These are phyloP conservation scores for Talaromyces pinophilus DNA, from an alignment of 2,329 filamentous ascomycete species.

Conservation along the genomic window DNA sequence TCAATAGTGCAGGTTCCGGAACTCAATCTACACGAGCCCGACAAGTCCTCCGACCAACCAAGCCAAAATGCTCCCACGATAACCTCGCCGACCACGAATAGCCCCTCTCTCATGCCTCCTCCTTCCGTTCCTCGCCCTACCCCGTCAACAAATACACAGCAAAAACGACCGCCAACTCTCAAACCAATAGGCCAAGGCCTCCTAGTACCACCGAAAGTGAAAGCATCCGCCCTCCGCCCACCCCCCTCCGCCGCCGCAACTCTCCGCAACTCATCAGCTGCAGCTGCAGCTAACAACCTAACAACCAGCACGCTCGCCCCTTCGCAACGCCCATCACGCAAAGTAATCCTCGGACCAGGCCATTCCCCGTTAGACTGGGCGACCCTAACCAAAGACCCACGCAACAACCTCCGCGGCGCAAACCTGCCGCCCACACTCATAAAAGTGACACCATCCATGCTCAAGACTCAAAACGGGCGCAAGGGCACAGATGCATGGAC, in stretches of 20 bases:
- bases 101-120: slow-evolving; percentile 37
- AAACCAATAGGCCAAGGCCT: slow-evolving; percentile 24
- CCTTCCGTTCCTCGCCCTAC: slow-evolving; percentile 29
- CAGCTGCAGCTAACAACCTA: slow-evolving; percentile 42
- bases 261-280: slow-evolving; percentile 45
- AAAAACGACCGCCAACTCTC: slow-evolving; percentile 24
- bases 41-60: slow-evolving; percentile 8
- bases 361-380: slow-evolving; percentile 98
- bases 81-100: slow-evolving; percentile 12
- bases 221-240: slow-evolving; percentile 35
- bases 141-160: slow-evolving; percentile 18
- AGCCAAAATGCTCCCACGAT: slow-evolving; percentile 2
- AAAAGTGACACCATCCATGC: slow-evolving; percentile 78
- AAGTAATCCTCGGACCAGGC: slow-evolving; percentile 82
- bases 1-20: slow-evolving; percentile 35
- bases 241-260: slow-evolving; percentile 49
- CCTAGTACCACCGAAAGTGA: slow-evolving; percentile 34
- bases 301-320: slow-evolving; percentile 47
- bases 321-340: slow-evolving; percentile 44
- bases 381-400: slow-evolving; percentile 64
- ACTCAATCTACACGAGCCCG: slow-evolving; percentile 34
- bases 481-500: slow-evolving; percentile 89
- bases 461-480: slow-evolving; percentile 76
- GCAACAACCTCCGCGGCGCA: slow-evolving; percentile 65
- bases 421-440: slow-evolving; percentile 55